phyloP scores from a whole-genome alignment of 176 grass and related monocot genomes.

The Oryza longistaminata region DNA sequence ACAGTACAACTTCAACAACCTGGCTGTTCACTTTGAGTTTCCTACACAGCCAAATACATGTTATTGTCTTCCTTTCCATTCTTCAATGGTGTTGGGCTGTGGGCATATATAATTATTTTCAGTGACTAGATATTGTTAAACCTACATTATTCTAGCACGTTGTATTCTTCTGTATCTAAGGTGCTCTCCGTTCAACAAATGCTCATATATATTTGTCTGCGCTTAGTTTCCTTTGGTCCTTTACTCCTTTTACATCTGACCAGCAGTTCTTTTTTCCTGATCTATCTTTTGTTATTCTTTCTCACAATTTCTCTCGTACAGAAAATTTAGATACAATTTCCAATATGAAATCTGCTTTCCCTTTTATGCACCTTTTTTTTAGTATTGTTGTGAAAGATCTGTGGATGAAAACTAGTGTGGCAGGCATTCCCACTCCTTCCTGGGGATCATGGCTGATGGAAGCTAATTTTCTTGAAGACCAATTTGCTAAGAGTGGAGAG shows the following conservation, averaged over 20 bases:
- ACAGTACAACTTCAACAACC: not conserved
- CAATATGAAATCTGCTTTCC: not conserved
- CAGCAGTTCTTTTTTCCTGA: not conserved
- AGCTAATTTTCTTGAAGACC: conserved; percentile 41
- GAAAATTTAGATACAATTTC: not conserved
- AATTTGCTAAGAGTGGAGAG: conserved; percentile 31
- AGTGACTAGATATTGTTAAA: not conserved
- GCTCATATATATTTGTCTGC: not conserved
- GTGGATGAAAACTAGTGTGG: conserved; percentile 66
- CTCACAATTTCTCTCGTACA: not conserved
- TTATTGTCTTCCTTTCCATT: not conserved
- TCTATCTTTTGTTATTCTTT: conserved; percentile 12
- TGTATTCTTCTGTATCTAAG: not conserved
- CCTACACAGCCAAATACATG: not conserved
- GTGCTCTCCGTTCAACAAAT: not conserved
- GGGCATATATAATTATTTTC: not conserved
- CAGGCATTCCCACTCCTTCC: conserved; percentile 51
- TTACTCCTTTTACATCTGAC: not conserved
- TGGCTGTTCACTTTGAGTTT: conserved; percentile 6
- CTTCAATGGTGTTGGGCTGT: not conserved
- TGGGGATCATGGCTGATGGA: conserved; percentile 88
- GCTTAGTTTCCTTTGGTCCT: not conserved
- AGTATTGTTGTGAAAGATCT: conserved; percentile 73
- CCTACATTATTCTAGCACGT: not conserved
- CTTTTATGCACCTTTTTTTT: not conserved